Conservation (phyloP, 192 early-diverging fungal genomes). For the Phycomyces nitens region DNA sequence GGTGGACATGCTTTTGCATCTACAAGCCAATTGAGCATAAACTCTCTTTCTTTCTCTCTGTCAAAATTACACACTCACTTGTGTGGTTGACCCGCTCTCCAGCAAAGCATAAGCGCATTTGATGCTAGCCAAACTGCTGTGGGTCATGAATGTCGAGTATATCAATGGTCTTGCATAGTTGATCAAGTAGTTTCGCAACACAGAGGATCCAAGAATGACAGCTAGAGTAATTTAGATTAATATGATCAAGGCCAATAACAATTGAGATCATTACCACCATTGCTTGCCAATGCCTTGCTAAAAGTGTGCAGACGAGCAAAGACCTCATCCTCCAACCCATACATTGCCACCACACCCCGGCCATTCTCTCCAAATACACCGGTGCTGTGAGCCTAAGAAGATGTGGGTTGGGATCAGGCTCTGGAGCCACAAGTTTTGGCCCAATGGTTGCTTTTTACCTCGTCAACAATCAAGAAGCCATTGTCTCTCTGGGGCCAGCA, state of each 20-base stretch:
- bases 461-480: slow-evolving; percentile 73
- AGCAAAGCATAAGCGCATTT: slow-evolving; percentile 63
- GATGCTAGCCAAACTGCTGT: slow-evolving; percentile 62
- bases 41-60: not conserved
- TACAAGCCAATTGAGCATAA: slow-evolving; percentile 18
- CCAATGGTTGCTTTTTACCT: too few species aligned
- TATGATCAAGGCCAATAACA: not conserved
- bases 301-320: slow-evolving; percentile 83
- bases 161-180: slow-evolving; percentile 82
- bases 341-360: slow-evolving; percentile 59
- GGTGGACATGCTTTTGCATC: slow-evolving; percentile 41
- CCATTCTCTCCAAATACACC: slow-evolving; percentile 69
- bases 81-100: slow-evolving; percentile 43
- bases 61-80: slow-evolving; percentile 43
- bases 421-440: too few species aligned
- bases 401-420: not conserved
- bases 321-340: slow-evolving; percentile 59
- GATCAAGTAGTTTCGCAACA: slow-evolving; percentile 66
- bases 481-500: slow-evolving; percentile 42
- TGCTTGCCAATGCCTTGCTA: slow-evolving; percentile 76
- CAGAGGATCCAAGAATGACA: slow-evolving; percentile 60
- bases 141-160: slow-evolving; percentile 75
- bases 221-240: slow-evolving; percentile 40
- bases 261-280: slow-evolving; percentile 56
- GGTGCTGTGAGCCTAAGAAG: slow-evolving; percentile 68